phyloP scores from a whole-genome alignment of 495 filamentous ascomycete genomes.

The Friedmanniomyces endolithicus region DNA sequence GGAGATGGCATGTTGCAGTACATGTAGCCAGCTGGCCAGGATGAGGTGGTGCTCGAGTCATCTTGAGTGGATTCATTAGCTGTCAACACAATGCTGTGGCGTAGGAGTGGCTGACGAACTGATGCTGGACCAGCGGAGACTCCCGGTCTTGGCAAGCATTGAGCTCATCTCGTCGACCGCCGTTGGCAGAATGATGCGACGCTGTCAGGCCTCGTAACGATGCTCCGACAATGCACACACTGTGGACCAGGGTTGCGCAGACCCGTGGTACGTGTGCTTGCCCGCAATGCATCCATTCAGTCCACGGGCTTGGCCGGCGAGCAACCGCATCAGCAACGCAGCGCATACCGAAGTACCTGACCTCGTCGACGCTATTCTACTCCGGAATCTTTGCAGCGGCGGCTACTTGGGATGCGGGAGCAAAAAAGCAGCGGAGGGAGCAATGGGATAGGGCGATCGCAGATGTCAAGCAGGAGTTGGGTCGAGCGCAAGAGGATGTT shows the following conservation, averaged over 20 bases:
- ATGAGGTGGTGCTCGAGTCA: no score
- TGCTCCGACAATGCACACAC: constrained; percentile 45
- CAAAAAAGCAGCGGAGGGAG: constrained; percentile 47
- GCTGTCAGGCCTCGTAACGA: background rate
- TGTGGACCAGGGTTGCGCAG: constrained; percentile 59
- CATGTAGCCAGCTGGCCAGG: no score
- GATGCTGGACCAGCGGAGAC: no score
- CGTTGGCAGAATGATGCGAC: background rate
- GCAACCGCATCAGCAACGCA: constrained; percentile 41
- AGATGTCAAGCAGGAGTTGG: constrained; percentile 35
- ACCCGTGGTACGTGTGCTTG: constrained; percentile 51
- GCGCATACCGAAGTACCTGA: constrained; percentile 42
- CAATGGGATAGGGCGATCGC: constrained; percentile 51
- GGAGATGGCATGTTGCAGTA: no score
- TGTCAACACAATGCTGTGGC: no score
- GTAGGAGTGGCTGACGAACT: no score
- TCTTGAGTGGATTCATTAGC: no score
- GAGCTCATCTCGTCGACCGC: background rate
- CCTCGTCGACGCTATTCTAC: constrained; percentile 58
- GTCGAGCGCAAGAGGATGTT: background rate
- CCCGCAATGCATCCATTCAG: constrained; percentile 46
- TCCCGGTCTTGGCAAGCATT: no score
- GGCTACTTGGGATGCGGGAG: constrained; percentile 49
- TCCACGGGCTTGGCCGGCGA: constrained; percentile 41
- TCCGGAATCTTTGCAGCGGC: constrained; percentile 63